These are phyloP conservation scores for Micractinium sp. DNA, from an alignment of 139 green algal species.

Conservation along the genomic window DNA sequence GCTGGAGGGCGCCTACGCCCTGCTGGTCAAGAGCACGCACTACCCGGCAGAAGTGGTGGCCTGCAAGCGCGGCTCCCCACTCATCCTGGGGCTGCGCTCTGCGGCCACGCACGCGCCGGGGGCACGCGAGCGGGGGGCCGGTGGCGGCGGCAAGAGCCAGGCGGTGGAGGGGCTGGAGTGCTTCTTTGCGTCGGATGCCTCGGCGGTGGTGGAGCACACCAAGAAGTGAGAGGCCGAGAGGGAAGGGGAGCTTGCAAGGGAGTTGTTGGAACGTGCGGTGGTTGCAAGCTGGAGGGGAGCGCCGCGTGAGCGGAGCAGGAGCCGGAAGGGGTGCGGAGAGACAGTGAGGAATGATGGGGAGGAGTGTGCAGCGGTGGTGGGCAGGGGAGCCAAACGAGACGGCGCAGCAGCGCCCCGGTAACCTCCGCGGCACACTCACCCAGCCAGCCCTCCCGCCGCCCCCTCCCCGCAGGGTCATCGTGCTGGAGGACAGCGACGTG, in stretches of 20 bases:
- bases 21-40: conserved; percentile 94
- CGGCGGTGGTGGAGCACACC: conserved; percentile 97
- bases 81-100: conserved; percentile 89
- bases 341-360: no score
- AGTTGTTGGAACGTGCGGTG: no score
- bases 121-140: neutral
- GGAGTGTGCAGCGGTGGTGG: no score
- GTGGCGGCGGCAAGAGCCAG: neutral
- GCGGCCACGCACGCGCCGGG: neutral
- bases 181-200: conserved; percentile 93
- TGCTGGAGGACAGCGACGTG: conserved; percentile 96
- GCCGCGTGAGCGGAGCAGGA: no score
- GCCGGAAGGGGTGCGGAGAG: no score
- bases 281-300: no score
- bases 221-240: conserved; percentile 67
- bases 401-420: no score
- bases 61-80: conserved; percentile 92
- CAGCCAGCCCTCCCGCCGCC: no score
- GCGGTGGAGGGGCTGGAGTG: conserved; percentile 58
- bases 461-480: conserved; percentile 66
- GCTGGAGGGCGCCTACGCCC: conserved; percentile 95
- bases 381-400: no score
- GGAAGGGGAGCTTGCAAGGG: neutral
- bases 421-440: neutral
- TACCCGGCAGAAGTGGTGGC: conserved; percentile 97